Evolutionary conservation across 2,329 filamentous ascomycete genomes (phyloP), one percentile per base, ranked within the genome.

Genomic region (Scedosporium apiospermum): DNA sequence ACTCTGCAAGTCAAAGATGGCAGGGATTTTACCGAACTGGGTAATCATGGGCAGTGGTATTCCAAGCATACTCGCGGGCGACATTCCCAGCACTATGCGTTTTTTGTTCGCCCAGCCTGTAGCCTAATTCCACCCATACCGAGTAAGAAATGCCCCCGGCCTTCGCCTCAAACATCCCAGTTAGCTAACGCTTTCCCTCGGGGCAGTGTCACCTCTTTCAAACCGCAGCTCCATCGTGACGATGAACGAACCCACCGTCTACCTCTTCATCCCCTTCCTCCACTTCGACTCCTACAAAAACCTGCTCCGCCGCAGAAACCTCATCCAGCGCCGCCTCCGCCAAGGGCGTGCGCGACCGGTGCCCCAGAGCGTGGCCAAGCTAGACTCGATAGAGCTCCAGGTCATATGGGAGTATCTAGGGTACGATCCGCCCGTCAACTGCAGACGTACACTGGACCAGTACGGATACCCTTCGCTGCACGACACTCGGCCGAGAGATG

Each of bases 271-370:
- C 0, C 83, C 83, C 0, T 86, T 87, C 66, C 78, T 88, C 0
- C 84, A 88, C 65, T 88, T 85, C 68, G 85, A 88, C 66, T 85
- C 82, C 0, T 88, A 88, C 68, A 76, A 78, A 63, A 80, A 80
- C 57, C 74, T 88, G 1, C 74, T 87, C 9, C 76, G 78, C 44
- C 79, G 85, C 1, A 81, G 84, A 0, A 78, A 81, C 41, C 72
- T 87, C 3, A 81, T 88, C 30, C 71, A 77, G 16, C 73, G 80
- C 18, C 77, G 85, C 5, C 69, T 84, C 27, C 70, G 71, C 0
- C 82, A 86, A 62, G 83, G 83, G 2, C 75, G 84, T 34, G 77
- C 82, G 0, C 76, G 80, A 1, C 85, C 85, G 0, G 80, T 87
- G 0, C 84, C 84, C 0, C 72, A 76, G 34, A 75, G 79, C 0